Evolutionary conservation across 169 alveolate species (phyloP).

Genomic region (Cryptosporidium parvum): DNA sequence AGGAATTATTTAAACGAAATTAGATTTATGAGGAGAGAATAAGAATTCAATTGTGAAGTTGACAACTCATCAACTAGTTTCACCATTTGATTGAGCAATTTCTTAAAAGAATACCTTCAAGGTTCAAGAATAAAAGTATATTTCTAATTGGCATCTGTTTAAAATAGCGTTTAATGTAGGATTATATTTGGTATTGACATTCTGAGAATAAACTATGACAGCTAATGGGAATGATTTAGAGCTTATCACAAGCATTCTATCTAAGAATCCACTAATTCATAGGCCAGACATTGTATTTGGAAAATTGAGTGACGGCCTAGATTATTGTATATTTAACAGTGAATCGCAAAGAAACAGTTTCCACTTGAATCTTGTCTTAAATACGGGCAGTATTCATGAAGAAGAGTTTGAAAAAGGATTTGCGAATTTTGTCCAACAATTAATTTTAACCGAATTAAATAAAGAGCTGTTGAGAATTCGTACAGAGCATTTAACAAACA

Average conservation of each 20-base stretch:
- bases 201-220: neutral
- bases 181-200: neutral
- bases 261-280: constrained; percentile 51
- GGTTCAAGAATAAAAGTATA: neutral
- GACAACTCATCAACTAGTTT: neutral
- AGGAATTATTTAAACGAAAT: neutral
- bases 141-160: neutral
- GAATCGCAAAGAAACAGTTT: constrained; percentile 39
- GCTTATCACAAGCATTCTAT: constrained; percentile 11
- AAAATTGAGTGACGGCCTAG: constrained; percentile 57
- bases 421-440: constrained; percentile 56
- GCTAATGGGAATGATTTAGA: constrained; percentile 26
- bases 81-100: neutral
- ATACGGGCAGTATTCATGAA: constrained; percentile 66
- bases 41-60: neutral
- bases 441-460: constrained; percentile 31
- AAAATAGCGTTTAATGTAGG: neutral
- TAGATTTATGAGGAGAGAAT: neutral
- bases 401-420: constrained; percentile 65
- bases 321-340: constrained; percentile 54
- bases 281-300: constrained; percentile 63
- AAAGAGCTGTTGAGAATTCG: constrained; percentile 12
- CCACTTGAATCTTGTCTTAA: constrained; percentile 19
- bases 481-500: neutral
- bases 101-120: neutral